phyloP scores from a whole-genome alignment of 306 rosid genomes.

The Fragaria ananassa region DNA sequence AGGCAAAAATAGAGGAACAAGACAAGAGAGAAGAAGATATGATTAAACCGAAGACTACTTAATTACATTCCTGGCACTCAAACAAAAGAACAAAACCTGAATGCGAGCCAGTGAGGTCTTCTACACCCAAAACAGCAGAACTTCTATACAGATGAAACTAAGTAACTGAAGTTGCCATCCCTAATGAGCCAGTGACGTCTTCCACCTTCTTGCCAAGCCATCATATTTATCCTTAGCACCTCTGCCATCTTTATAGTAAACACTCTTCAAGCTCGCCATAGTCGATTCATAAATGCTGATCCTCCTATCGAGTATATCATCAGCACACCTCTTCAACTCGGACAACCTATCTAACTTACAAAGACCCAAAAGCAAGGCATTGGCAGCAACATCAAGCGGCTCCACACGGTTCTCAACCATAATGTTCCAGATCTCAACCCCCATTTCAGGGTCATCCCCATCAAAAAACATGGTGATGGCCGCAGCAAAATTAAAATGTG shows the following conservation, averaged over 20 bases:
- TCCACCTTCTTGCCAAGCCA: conserved; percentile 51
- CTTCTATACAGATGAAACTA: background rate
- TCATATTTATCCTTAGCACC: conserved; percentile 54
- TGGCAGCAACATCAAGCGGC: conserved; percentile 55
- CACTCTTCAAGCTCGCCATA: conserved; percentile 46
- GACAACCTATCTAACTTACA: conserved; percentile 46
- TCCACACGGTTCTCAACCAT: conserved; percentile 47
- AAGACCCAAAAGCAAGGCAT: conserved; percentile 62
- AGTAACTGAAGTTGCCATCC: conserved; percentile 16
- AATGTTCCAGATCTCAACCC: conserved; percentile 56
- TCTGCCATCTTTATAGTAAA: conserved; percentile 52
- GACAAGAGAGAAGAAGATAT: background rate
- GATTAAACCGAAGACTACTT: background rate
- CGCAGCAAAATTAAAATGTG: conserved; percentile 40
- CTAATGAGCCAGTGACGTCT: conserved; percentile 21
- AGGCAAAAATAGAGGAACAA: background rate
- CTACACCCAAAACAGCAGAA: background rate
- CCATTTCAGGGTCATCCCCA: conserved; percentile 66
- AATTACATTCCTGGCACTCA: background rate
- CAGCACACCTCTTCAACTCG: conserved; percentile 42
- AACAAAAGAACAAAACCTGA: background rate
- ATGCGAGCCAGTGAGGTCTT: background rate
- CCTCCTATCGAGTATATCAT: conserved; percentile 53
- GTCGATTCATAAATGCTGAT: conserved; percentile 53
- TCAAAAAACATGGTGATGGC: conserved; percentile 59